Evolutionary conservation across 2,329 filamentous ascomycete genomes (phyloP), one percentile per base, ranked within the genome.

Genomic region (Cladosporium sp.): DNA sequence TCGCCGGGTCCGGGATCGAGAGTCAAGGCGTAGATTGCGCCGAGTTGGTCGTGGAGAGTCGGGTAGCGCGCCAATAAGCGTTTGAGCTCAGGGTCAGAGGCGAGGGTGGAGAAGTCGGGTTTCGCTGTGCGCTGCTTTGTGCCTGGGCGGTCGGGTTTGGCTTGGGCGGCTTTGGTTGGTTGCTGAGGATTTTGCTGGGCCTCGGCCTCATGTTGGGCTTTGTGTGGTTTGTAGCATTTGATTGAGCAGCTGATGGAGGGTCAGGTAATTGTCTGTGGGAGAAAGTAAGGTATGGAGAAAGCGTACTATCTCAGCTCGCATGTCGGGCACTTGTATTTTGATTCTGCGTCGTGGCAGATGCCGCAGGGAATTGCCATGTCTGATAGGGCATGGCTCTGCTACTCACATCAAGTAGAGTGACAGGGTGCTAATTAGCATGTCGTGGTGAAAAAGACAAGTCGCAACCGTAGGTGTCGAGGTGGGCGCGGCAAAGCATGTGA

Each of bases 311-410:
- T 72, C 32, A 74, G 56, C 54, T 69, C 63, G 59, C 74, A 77
- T 16, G 69, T 68, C n/a, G 73, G 72, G 58, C 74, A 77, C 65
- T 74, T 76, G 68, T 77, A 77, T 61, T 76, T 77, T 44, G 72
- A 72, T n/a, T 69, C 67, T 43, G 66, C 61, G 18, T 63, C 61
- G 38, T 68, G 61, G 63, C 74, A 77, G n/a, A 77, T 66, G 41
- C 69, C 70, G 54, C 74, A 77, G 10, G 65, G 56, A 7, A 65
- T 62, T 13, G 63, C 53, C 72, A 74, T 70, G 5, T 42, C 52
- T 50, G 49, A 43, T 51, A 16, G n/a, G 41, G 50, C 57, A 58
- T 58, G 42, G 43, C 46, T 46, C 10, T 41, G 43, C 16, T 16
- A 18, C 16, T 45, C 14, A 45, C 18, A 16, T 46, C 11, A 14